Evolutionary conservation across 2,329 filamentous ascomycete genomes (phyloP), one percentile per base, ranked within the genome.

Genomic region (Ceratocystis papillata): DNA sequence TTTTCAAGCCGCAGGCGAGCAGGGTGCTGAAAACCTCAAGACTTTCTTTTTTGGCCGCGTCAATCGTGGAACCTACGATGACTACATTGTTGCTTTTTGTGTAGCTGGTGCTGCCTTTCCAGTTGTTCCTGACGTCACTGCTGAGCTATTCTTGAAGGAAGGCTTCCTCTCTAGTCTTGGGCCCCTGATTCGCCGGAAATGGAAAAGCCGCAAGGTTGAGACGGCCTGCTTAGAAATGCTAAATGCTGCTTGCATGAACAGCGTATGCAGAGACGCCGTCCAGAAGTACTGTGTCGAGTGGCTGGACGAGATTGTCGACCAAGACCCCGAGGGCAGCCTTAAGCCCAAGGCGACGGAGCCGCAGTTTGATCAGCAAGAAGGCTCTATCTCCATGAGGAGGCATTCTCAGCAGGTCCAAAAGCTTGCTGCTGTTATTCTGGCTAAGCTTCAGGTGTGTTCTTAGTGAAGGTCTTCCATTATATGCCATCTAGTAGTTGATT

Each of bases 101-200:
- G 91, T 92, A n/a, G 90, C 91, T 5, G 85, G 91, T 1, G 85
- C 87, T 25, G 84, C 95, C 7, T 99, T 99, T 73, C 92, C 94
- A 1, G 83, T 99, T 64, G 85, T 89, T 1, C 88, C 90, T 2
- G 83, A 87, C 65, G 82, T 89, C 55, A 89, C 87, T 1, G 81
- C 89, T 2, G 80, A 85, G 67, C 79, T 97, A 46, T 96, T 99
- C 74, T 82, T 97, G 66, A 91, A 86, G 45, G 90, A 96, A 70
- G 90, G 90, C 2, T 97, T 99, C 72, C 79, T 96, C 59, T 80
- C 85, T 67, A 87, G 84, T 65, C 81, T 97, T 5, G 86, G 88
- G 17, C 84, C 87, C 15, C 79, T 95, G 65, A 88, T 96, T 75
- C 82, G 87, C 69, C 83, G 86, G 70, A 90, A 87, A 73, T 89